Base-by-base conservation (phyloP, 768 basidiomycete species). In the Lyophyllum shimeji region DNA sequence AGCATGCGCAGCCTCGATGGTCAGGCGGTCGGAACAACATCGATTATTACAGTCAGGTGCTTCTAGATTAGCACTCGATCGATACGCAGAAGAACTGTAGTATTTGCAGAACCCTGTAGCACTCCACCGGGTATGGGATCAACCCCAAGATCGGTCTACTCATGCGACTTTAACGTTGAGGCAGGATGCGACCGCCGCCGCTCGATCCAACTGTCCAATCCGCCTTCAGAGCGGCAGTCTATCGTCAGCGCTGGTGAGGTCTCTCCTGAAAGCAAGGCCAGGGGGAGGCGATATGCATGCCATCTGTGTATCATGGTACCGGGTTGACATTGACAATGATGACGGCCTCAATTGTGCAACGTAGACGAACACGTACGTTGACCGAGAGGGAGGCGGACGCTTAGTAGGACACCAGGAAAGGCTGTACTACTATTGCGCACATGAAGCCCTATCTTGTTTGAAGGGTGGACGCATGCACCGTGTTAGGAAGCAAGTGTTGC, bases 191-290 rank as follows among this genome's bases (percentile, higher is more conserved):
- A 9, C 29, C 4, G 9, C 29, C 46, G 44, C 33, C 55, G 56
- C 56, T 56, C 49, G 53, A 55, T 50, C 52, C 58, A 37, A 54
- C 49, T 15, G 50, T 48, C 37, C 59, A 65, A 45, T 64, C 57
- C 55, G 60, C 57, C 40, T n/a, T n/a, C n/a, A 66, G 67, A 56
- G 54, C 61, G n/a, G 62, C 63, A 50, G 61, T 59, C 44, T 69
- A 67, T 54, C 23, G 61, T 55, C 52, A 76, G 75, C 64, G 61
- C 59, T 47, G 72, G 67, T 57, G 72, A 62, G 66, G 64, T 60
- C 66, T 67, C 74, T n/a, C 73, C 72, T 68, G 72, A 72, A 63
- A 64, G 69, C 31, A 33, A 33, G 31, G 12, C 31, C 31, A 48
- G 51, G 47, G 31, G 64, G 57, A 18, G 29, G 18, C 25, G 21